phyloP scores from a whole-genome alignment of 2,329 filamentous ascomycete species.

The Ophiognomonia clavigignenti-juglandacearum region DNA sequence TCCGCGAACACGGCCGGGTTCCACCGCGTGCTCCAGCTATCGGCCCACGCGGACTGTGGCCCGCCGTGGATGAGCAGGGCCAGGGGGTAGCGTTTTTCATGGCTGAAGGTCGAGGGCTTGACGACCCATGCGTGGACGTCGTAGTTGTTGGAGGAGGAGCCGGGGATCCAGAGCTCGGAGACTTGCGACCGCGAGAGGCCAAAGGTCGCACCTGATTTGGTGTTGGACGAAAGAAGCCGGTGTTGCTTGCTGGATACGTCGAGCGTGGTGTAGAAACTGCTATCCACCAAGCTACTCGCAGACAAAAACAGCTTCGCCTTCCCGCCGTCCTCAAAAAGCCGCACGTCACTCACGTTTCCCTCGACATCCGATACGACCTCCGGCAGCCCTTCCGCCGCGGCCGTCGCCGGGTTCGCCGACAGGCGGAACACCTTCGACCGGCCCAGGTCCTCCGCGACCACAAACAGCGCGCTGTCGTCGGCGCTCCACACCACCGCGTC shows the following conservation, averaged over 20 bases:
- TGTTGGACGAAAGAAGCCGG: conserved; percentile 55
- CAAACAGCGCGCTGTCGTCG: conserved; percentile 60
- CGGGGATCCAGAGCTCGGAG: conserved; percentile 65
- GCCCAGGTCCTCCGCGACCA: conserved; percentile 69
- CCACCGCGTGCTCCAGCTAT: conserved; percentile 79
- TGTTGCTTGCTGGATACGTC: conserved; percentile 36
- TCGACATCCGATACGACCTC: conserved; percentile 41
- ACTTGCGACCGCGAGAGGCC: conserved; percentile 61
- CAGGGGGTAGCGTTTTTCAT: conserved; percentile 70
- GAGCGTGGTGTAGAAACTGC: conserved; percentile 61
- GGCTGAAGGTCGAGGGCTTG: conserved; percentile 63
- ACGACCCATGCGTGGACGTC: conserved; percentile 67
- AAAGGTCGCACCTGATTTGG: conserved; percentile 60
- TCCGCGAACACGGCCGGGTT: conserved; percentile 83
- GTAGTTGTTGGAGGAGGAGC: conserved; percentile 58
- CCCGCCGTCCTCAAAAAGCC: conserved; percentile 42
- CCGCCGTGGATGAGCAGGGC: conserved; percentile 80
- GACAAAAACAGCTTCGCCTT: conserved; percentile 55
- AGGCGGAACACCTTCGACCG: conserved; percentile 58
- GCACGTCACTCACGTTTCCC: conserved; percentile 50
- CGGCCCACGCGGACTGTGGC: conserved; percentile 70
- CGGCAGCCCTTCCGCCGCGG: conserved; percentile 45
- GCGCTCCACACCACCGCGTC: conserved; percentile 53
- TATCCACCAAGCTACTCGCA: conserved; percentile 66
- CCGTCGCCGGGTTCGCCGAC: conserved; percentile 47